phyloP scores from a whole-genome alignment of 345 rosid species.

The Sonneratia alba region DNA sequence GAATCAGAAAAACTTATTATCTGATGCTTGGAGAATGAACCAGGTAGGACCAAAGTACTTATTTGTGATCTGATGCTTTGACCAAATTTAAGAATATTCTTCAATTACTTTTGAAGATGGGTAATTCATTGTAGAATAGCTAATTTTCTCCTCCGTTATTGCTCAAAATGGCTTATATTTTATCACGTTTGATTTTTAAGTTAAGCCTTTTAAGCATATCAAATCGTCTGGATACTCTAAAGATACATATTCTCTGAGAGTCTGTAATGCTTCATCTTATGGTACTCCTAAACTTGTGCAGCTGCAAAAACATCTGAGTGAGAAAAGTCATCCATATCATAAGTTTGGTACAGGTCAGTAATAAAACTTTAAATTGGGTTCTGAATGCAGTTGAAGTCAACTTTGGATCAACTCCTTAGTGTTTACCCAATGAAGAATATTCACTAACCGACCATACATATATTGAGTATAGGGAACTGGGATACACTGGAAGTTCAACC shows the following conservation, averaged over 20 bases:
- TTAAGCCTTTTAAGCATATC: background rate
- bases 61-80: background rate
- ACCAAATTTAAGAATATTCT: background rate
- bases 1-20: constrained; percentile 78
- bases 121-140: background rate
- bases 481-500: constrained; percentile 78
- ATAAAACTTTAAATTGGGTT: background rate
- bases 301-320: constrained; percentile 74
- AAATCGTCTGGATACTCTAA: background rate
- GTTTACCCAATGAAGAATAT: background rate
- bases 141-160: background rate
- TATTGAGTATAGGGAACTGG: constrained; percentile 53
- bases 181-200: background rate
- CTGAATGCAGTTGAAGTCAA: background rate
- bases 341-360: constrained; percentile 79
- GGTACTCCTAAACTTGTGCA: constrained; percentile 20
- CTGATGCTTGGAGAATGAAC: constrained; percentile 72
- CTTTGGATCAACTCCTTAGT: background rate
- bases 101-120: background rate
- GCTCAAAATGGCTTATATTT: background rate
- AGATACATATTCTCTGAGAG: background rate
- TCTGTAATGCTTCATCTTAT: background rate
- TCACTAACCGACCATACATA: background rate
- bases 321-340: constrained; percentile 75
- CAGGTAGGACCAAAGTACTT: constrained; percentile 43